phyloP scores from a whole-genome alignment of 495 filamentous ascomycete genomes.

The Neurospora terricola region DNA sequence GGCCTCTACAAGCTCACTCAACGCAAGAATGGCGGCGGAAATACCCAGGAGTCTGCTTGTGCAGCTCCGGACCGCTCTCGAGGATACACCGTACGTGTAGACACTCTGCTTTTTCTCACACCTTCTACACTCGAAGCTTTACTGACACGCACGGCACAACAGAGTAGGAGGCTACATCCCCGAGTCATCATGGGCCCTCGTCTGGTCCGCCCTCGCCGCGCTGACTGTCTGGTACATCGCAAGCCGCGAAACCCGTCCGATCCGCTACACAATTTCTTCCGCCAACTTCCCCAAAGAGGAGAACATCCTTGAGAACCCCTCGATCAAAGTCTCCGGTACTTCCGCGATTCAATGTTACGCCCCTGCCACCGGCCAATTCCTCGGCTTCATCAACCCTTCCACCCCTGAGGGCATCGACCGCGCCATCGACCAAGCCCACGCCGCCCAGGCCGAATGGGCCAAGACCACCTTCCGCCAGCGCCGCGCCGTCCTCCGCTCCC shows the following conservation, averaged over 20 bases:
- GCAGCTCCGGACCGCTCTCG: constrained; percentile 11
- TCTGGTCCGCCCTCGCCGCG: constrained; percentile 19
- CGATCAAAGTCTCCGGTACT: constrained; percentile 44
- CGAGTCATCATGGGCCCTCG: constrained; percentile 5
- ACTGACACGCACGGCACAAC: background rate
- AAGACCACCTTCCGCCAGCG: constrained; percentile 68
- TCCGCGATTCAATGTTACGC: constrained; percentile 75
- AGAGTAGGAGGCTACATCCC: constrained; percentile 3
- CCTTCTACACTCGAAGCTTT: background rate
- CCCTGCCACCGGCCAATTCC: constrained; percentile 75
- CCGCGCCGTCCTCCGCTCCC: constrained; percentile 66
- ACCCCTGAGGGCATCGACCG: constrained; percentile 72
- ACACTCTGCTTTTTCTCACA: background rate
- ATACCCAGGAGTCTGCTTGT: constrained; percentile 4
- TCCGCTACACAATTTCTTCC: constrained; percentile 28
- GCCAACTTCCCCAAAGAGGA: constrained; percentile 37
- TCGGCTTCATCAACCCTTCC: constrained; percentile 71
- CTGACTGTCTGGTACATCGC: constrained; percentile 20
- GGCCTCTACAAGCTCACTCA: background rate
- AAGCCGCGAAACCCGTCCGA: constrained; percentile 22
- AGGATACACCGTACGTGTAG: constrained; percentile 4
- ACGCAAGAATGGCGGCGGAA: constrained; percentile 8
- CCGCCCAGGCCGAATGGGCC: constrained; percentile 74
- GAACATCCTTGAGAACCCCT: constrained; percentile 52
- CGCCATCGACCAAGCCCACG: constrained; percentile 60